Evolutionary conservation across 1,139 yeast species (phyloP).

Genomic region (Meyerozyma smithsonii): DNA sequence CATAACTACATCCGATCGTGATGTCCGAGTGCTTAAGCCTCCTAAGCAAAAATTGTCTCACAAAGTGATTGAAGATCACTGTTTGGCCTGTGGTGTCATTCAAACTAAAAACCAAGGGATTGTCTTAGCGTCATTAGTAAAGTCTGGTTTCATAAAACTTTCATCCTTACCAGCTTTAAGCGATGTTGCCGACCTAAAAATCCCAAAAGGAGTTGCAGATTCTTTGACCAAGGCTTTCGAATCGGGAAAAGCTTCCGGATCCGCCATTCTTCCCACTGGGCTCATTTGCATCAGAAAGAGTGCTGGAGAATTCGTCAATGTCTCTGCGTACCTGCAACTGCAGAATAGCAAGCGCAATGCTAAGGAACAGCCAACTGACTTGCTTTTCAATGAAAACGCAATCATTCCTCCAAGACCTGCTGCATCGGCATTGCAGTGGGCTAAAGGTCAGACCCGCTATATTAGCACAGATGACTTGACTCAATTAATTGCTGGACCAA

Average conservation of each 20-base stretch:
- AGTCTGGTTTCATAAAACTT: constrained; percentile 36
- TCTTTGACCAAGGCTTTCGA: constrained; percentile 21
- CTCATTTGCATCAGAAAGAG: constrained; percentile 63
- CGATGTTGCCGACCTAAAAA: constrained; percentile 33
- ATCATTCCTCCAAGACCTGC: constrained; percentile 76
- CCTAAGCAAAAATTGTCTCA: constrained; percentile 62
- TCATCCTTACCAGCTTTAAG: constrained; percentile 35
- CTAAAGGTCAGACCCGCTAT: constrained; percentile 62
- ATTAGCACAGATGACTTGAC: constrained; percentile 58
- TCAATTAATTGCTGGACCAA: constrained; percentile 55
- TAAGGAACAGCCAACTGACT: constrained; percentile 35
- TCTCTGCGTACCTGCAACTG: constrained; percentile 31
- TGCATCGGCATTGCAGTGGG: constrained; percentile 81
- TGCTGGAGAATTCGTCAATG: constrained; percentile 46
- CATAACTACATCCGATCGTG: constrained; percentile 54
- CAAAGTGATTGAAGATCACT: constrained; percentile 58
- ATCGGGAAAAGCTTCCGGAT: constrained; percentile 19
- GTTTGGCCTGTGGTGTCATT: constrained; percentile 44
- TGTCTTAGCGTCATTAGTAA: constrained; percentile 32
- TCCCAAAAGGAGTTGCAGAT: constrained; percentile 29
- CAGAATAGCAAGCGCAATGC: constrained; percentile 10
- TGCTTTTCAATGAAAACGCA: constrained; percentile 54
- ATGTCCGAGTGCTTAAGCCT: constrained; percentile 58
- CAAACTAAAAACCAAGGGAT: constrained; percentile 28
- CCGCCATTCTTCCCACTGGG: constrained; percentile 59